Percentiles rank a stretch among this genome's conserved stretches.
Conservation (phyloP, 495 filamentous ascomycete genomes). For the Penicillium desertorum region DNA sequence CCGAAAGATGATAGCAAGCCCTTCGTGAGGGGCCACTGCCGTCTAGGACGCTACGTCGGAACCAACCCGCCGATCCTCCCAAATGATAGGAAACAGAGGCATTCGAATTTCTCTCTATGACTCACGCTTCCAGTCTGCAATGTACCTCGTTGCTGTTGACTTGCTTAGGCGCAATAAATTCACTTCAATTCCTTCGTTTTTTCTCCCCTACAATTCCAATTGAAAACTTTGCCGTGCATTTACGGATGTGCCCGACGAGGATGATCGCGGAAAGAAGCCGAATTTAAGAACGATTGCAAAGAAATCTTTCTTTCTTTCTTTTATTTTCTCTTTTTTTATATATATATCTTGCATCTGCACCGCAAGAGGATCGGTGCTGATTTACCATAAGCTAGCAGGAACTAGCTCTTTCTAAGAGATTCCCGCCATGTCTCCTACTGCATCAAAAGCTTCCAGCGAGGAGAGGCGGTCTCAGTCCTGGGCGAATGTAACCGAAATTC, state of each 20-base stretch:
- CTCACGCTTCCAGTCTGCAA: slow-evolving; percentile 16
- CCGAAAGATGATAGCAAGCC: slow-evolving; percentile 1
- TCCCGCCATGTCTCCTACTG: slow-evolving; percentile 18
- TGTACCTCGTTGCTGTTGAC: slow-evolving; percentile 5
- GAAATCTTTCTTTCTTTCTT: background rate
- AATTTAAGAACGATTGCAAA: slow-evolving; percentile 1
- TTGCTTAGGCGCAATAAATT: background rate
- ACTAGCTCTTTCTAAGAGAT: background rate
- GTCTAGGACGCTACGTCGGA: background rate
- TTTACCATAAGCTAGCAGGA: background rate
- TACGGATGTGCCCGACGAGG: background rate
- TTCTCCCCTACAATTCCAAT: slow-evolving; percentile 10
- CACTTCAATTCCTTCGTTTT: background rate
- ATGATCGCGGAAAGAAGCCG: slow-evolving; percentile 16
- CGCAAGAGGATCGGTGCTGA: background rate
- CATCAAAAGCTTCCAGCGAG: slow-evolving; percentile 23
- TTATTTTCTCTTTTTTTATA: too few relatives aligned
- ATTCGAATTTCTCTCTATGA: slow-evolving; percentile 14
- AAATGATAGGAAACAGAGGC: background rate
- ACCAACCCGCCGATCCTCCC: slow-evolving; percentile 6
- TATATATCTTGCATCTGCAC: background rate
- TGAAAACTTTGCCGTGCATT: slow-evolving; percentile 8
- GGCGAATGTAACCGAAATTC: slow-evolving; percentile 14
- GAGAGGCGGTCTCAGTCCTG: slow-evolving; percentile 9
- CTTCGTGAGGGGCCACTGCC: background rate